Evolutionary conservation across 1,139 yeast species (phyloP).

Genomic region (Candida pseudoviswanathii): DNA sequence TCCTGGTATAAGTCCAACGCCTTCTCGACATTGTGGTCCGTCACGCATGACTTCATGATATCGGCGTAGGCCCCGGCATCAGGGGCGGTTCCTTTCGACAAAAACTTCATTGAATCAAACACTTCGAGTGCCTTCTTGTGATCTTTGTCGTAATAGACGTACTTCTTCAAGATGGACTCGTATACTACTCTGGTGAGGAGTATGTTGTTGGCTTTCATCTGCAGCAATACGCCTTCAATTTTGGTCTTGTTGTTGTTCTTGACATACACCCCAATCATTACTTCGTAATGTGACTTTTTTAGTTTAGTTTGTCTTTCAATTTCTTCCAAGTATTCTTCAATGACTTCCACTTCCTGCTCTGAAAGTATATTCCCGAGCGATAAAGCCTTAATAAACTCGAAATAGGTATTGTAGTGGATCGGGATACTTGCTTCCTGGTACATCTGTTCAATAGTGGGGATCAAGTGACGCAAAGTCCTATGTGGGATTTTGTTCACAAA

Average conservation of each 20-base stretch:
- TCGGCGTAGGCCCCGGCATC: constrained; percentile 68
- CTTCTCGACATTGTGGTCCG: constrained; percentile 63
- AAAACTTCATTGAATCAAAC: constrained; percentile 85
- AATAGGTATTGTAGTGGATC: constrained; percentile 39
- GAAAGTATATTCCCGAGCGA: constrained; percentile 28
- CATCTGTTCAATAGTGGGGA: constrained; percentile 34
- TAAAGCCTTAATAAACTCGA: constrained; percentile 47
- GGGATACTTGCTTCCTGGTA: constrained; percentile 38
- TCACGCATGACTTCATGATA: constrained; percentile 66
- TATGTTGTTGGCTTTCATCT: constrained; percentile 53
- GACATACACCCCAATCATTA: constrained; percentile 45
- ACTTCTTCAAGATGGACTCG: constrained; percentile 66
- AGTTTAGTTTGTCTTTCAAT: constrained; percentile 17
- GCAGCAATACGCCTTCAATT: constrained; percentile 40
- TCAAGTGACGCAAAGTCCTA: constrained; percentile 31
- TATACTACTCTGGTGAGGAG: constrained; percentile 61
- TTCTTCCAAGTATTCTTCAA: constrained; percentile 27
- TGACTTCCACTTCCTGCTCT: constrained; percentile 22
- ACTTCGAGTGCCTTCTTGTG: constrained; percentile 67
- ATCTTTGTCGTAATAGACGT: constrained; percentile 55
- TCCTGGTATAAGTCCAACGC: constrained; percentile 80
- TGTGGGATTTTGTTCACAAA: constrained; percentile 51
- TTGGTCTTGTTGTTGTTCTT: constrained; percentile 32
- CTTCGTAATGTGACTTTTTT: constrained; percentile 22
- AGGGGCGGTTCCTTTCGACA: constrained; percentile 66